phyloP scores from a whole-genome alignment of 108 stramenopile genomes.

The Mayamaea pseudoterrestris region DNA sequence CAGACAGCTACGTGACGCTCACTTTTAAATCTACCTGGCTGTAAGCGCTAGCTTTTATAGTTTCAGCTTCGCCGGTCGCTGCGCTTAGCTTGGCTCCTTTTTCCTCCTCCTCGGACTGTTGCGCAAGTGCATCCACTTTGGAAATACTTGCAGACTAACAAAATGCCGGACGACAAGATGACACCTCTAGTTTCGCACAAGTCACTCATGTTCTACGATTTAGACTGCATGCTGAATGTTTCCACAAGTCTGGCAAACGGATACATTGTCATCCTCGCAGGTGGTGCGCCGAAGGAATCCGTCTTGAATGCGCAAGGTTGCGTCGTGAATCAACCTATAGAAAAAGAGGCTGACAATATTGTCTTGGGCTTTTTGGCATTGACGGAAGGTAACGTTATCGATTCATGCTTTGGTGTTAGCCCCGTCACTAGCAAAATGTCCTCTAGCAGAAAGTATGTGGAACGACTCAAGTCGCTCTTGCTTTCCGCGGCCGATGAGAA shows the following conservation, averaged over 20 bases:
- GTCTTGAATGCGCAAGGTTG: background rate
- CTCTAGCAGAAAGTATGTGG: slow-evolving; percentile 5
- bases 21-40: no score
- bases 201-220: no score
- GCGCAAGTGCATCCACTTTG: no score
- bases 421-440: slow-evolving; percentile 1
- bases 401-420: slow-evolving; percentile 39
- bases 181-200: no score
- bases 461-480: slow-evolving; percentile 20
- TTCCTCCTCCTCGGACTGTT: no score
- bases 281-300: no score
- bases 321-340: slow-evolving; percentile 1
- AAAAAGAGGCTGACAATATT: background rate
- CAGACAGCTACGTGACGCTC: no score
- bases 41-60: no score
- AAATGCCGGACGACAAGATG: no score
- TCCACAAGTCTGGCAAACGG: slow-evolving; percentile 15
- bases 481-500: slow-evolving; percentile 11
- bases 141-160: no score
- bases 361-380: slow-evolving; percentile 36
- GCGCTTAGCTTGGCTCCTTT: no score
- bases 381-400: slow-evolving; percentile 45
- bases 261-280: slow-evolving; percentile 20
- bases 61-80: no score
- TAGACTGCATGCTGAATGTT: slow-evolving; percentile 18